Percentiles rank a stretch among this genome's conserved stretches.
These are phyloP conservation scores for Aspergillus kassunensis DNA, from an alignment of 495 filamentous ascomycete genomes.

Conservation along the genomic window DNA sequence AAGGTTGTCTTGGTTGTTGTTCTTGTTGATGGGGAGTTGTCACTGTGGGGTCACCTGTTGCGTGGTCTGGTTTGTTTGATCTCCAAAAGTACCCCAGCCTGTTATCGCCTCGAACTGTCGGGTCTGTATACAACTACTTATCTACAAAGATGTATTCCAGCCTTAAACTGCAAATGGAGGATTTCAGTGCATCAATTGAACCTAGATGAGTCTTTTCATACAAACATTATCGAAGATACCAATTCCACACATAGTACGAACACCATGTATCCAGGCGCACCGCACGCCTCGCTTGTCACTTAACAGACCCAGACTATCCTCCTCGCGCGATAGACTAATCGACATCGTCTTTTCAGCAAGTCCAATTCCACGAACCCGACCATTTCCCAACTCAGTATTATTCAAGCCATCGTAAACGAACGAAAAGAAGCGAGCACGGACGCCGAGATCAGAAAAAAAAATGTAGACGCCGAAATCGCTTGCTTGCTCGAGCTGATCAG, in stretches of 20 bases:
- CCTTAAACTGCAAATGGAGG: no score
- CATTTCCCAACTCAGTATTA: slow-evolving; percentile 15
- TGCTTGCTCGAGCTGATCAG: slow-evolving; percentile 7
- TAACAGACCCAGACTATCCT: no score
- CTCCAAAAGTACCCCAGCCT: no score
- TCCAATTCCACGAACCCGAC: not conserved
- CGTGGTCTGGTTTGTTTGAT: no score
- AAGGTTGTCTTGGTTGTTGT: not conserved
- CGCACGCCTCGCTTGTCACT: no score
- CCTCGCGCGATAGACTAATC: no score
- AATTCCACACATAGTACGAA: slow-evolving; percentile 9
- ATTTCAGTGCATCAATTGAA: slow-evolving; percentile 10
- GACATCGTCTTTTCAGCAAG: slow-evolving; percentile 4
- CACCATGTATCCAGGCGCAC: not conserved
- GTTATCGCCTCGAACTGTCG: no score
- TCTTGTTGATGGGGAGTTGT: not conserved
- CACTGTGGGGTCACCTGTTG: not conserved
- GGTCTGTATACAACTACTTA: no score
- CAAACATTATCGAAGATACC: slow-evolving; percentile 5
- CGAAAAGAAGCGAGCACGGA: slow-evolving; percentile 15
- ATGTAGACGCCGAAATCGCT: slow-evolving; percentile 9
- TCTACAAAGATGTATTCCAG: no score
- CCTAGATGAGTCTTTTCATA: slow-evolving; percentile 10
- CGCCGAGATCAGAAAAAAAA: slow-evolving; percentile 17
- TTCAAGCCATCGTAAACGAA: slow-evolving; percentile 17